phyloP scores from a whole-genome alignment of 2,329 filamentous ascomycete genomes.

The Cladophialophora yegresii region DNA sequence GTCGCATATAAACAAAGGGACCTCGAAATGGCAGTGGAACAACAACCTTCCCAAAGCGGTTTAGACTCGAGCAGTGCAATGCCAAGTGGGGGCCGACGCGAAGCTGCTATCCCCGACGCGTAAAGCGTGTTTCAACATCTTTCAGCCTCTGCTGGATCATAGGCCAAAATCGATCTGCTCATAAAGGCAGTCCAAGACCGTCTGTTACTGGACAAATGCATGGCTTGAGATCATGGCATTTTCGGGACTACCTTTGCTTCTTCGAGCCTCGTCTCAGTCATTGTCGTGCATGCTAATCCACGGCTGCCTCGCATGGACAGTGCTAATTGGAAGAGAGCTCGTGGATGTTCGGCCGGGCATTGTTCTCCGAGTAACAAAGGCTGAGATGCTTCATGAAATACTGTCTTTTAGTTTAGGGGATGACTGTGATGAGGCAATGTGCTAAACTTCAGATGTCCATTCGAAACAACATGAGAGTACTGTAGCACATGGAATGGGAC shows the following conservation, averaged over 20 bases:
- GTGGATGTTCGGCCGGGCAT: neutral
- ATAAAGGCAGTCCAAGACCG: neutral
- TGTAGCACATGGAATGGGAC: neutral
- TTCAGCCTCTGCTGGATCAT: neutral
- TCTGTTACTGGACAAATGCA: neutral
- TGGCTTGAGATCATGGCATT: too few relatives aligned
- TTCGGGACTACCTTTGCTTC: neutral
- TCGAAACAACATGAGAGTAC: neutral
- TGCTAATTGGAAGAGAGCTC: neutral
- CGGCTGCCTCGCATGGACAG: neutral
- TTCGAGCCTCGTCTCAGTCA: neutral
- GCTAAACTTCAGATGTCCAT: neutral
- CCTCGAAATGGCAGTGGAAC: conserved; percentile 13
- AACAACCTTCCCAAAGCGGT: conserved; percentile 25
- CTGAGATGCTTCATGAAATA: neutral
- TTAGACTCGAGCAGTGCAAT: neutral
- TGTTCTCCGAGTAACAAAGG: conserved; percentile 6
- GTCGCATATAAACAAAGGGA: conserved; percentile 29
- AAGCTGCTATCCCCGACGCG: conserved; percentile 15
- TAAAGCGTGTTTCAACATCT: conserved; percentile 19
- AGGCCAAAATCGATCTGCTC: neutral
- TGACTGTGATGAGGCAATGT: neutral
- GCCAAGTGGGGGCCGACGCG: neutral
- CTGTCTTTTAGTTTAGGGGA: neutral
- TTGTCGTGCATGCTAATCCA: neutral